These are phyloP conservation scores for Uronychia setigera DNA, from an alignment of 73 alveolate species.

Conservation along the genomic window DNA sequence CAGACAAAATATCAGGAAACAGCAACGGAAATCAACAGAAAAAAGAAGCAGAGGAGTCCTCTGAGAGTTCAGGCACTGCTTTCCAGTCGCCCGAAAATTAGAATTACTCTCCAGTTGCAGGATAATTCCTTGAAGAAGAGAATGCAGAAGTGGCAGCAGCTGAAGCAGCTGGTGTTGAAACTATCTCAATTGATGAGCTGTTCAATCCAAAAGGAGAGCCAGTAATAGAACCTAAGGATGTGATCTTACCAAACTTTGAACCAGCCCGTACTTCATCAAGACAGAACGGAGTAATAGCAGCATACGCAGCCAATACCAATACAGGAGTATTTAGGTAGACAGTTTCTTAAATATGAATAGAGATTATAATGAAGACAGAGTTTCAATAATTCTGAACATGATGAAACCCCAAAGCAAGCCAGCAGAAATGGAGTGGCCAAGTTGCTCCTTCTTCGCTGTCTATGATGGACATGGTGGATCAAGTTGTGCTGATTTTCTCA, in stretches of 20 bases:
- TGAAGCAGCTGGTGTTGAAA: neutral
- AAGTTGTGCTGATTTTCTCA: slow-evolving; percentile 61
- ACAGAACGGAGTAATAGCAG: slow-evolving; percentile 62
- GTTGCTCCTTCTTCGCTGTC: slow-evolving; percentile 55
- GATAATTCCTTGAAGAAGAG: neutral
- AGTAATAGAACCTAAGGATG: slow-evolving; percentile 42
- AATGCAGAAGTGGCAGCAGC: neutral
- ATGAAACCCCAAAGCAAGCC: slow-evolving; percentile 64
- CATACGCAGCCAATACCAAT: slow-evolving; percentile 77
- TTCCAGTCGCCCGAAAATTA: neutral
- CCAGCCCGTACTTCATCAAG: slow-evolving; percentile 56
- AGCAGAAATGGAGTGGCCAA: slow-evolving; percentile 58
- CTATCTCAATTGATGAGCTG: neutral
- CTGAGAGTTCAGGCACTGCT: neutral
- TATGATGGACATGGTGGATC: slow-evolving; percentile 71
- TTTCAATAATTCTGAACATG: slow-evolving; percentile 65
- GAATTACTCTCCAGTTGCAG: neutral
- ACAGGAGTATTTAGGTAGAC: slow-evolving; percentile 46
- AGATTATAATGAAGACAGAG: slow-evolving; percentile 77
- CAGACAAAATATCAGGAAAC: neutral
- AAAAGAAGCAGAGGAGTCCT: neutral
- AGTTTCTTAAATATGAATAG: slow-evolving; percentile 6
- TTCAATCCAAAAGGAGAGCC: neutral
- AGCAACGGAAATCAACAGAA: slow-evolving; percentile 1
- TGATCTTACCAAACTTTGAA: slow-evolving; percentile 56